phyloP scores from a whole-genome alignment of 2,329 filamentous ascomycete genomes.

The Leptographium flavum region DNA sequence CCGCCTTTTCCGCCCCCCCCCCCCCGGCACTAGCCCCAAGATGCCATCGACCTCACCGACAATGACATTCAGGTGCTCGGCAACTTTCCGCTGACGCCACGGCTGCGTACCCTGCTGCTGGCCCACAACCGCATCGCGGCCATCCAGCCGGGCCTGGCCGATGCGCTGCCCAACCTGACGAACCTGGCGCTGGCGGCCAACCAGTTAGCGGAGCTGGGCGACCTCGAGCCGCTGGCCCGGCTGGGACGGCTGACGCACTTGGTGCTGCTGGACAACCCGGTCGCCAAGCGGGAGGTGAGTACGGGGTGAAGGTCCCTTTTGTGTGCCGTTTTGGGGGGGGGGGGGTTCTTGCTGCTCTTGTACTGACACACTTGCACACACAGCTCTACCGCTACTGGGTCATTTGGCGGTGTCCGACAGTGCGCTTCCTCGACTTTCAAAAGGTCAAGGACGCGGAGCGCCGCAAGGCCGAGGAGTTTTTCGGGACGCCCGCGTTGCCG shows the following conservation, averaged over 20 bases:
- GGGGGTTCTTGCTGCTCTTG: no score
- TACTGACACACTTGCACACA: no score
- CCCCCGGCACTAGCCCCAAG: no score
- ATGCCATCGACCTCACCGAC: slow-evolving; percentile 96
- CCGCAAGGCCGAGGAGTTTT: slow-evolving; percentile 60
- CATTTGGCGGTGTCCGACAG: slow-evolving; percentile 68
- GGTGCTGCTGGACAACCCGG: slow-evolving; percentile 73
- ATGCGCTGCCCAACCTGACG: slow-evolving; percentile 65
- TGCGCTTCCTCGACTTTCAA: slow-evolving; percentile 83
- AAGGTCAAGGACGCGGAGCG: slow-evolving; percentile 86
- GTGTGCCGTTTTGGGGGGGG: not conserved
- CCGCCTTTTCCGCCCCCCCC: no score
- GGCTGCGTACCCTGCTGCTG: slow-evolving; percentile 74
- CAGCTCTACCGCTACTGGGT: slow-evolving; percentile 89
- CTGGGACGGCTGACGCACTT: slow-evolving; percentile 65
- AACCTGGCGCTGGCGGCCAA: slow-evolving; percentile 78
- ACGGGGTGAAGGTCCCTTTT: not conserved
- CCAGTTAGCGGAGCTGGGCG: slow-evolving; percentile 67
- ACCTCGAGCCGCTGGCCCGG: slow-evolving; percentile 64
- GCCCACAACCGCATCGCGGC: slow-evolving; percentile 75
- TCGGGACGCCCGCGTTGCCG: slow-evolving; percentile 66
- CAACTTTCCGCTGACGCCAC: slow-evolving; percentile 85
- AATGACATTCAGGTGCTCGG: slow-evolving; percentile 84
- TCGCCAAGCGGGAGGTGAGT: slow-evolving; percentile 80
- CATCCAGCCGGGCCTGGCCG: slow-evolving; percentile 63